A percentile compares a stretch with the other conserved stretches of the same genome.
Conservation (phyloP, 2,329 filamentous ascomycete genomes). For the Penicillium italicum region DNA sequence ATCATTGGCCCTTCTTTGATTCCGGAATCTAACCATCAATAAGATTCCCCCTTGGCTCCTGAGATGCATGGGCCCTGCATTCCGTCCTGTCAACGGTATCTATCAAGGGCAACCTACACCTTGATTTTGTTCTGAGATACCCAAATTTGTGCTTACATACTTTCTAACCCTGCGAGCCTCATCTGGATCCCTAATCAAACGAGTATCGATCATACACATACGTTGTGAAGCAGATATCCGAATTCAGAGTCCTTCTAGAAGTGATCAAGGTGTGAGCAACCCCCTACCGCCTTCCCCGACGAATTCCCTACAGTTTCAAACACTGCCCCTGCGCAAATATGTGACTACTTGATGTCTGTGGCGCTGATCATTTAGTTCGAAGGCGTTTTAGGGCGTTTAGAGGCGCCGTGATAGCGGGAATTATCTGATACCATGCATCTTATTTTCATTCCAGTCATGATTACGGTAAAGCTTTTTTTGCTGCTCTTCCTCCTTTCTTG, state of each 20-base stretch:
- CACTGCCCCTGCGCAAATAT: too few relatives aligned
- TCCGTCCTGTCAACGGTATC: constrained; percentile 17
- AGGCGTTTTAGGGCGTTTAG: background rate
- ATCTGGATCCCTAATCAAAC: background rate
- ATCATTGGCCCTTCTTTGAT: constrained; percentile 11
- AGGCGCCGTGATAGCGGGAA: background rate
- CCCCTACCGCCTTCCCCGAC: background rate
- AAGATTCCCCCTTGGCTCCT: constrained; percentile 14
- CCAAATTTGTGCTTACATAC: background rate
- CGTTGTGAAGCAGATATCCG: background rate
- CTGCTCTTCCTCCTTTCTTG: too few relatives aligned
- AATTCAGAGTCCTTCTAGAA: background rate
- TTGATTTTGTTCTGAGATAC: background rate
- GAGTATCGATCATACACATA: background rate
- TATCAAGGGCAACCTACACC: constrained; percentile 7
- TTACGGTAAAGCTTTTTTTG: too few relatives aligned
- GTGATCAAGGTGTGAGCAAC: background rate
- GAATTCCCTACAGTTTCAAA: background rate
- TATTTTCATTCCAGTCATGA: background rate
- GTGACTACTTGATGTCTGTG: background rate
- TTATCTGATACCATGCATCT: background rate
- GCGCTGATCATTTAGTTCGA: background rate
- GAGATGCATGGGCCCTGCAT: constrained; percentile 15
- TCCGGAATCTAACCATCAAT: constrained; percentile 15
- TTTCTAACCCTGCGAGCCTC: background rate